Conservation (phyloP, 345 rosid species). For the Passiflora organensis region DNA sequence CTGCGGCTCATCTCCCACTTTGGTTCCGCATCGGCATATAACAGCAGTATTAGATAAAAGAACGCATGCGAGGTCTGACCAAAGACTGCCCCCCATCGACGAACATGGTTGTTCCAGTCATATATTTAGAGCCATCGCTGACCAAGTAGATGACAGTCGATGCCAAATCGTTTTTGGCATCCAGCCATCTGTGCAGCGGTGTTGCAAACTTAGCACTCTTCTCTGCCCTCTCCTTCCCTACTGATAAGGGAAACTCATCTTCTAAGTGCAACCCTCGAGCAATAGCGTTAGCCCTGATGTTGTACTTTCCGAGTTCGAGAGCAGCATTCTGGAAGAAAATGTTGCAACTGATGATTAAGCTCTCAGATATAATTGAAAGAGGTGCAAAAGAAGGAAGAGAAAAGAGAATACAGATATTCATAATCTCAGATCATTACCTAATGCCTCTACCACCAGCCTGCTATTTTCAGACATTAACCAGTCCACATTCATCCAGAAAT, state of each 20-base stretch:
- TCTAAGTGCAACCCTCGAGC: conserved; percentile 63
- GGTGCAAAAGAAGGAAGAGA: too few relatives aligned
- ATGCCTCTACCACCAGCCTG: too few relatives aligned
- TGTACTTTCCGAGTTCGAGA: conserved; percentile 53
- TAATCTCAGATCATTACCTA: too few relatives aligned
- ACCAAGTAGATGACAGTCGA: conserved; percentile 73
- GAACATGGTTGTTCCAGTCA: conserved; percentile 78
- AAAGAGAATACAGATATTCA: too few relatives aligned
- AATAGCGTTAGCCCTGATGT: conserved; percentile 58
- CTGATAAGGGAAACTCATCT: conserved; percentile 59
- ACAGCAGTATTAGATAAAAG: conserved; percentile 78
- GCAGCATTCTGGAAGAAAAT: conserved; percentile 56
- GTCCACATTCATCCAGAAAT: too few relatives aligned
- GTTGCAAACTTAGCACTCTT: conserved; percentile 51
- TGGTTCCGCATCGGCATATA: not conserved
- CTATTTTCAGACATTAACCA: too few relatives aligned
- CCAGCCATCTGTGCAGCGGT: conserved; percentile 70
- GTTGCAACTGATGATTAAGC: conserved; percentile 60
- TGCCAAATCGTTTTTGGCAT: conserved; percentile 56
- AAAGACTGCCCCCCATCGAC: conserved; percentile 89
- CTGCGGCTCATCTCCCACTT: too few relatives aligned
- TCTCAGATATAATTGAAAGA: conserved; percentile 59
- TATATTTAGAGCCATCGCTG: conserved; percentile 69
- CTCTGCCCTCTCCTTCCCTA: conserved; percentile 64
- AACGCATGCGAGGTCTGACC: conserved; percentile 77